These are phyloP conservation scores for Cladosporium velox DNA, from an alignment of 2,329 filamentous ascomycete species.

Conservation along the genomic window DNA sequence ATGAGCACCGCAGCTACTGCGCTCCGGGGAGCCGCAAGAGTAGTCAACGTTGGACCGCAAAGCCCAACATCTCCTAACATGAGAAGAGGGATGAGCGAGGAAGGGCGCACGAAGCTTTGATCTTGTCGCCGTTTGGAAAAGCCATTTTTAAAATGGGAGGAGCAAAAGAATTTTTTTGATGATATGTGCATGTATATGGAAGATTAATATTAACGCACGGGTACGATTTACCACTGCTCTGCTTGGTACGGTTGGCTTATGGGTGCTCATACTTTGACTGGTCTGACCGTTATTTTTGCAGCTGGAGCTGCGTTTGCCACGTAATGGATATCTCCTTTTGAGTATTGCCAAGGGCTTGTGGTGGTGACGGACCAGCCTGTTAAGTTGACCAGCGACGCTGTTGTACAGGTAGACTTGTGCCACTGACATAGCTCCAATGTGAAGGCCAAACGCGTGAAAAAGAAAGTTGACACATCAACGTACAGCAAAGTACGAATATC, in stretches of 20 bases:
- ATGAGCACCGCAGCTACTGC: slow-evolving; percentile 29
- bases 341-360: slow-evolving; percentile 2
- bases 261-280: neutral
- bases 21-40: slow-evolving; percentile 33
- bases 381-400: neutral
- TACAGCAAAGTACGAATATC: neutral
- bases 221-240: neutral
- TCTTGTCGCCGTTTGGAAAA: neutral
- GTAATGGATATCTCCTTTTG: neutral
- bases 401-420: neutral
- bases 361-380: neutral
- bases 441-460: neutral
- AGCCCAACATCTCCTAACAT: slow-evolving; percentile 22
- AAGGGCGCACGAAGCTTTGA: slow-evolving; percentile 42
- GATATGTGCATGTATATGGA: neutral
- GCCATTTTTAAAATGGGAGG: neutral
- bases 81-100: slow-evolving; percentile 37
- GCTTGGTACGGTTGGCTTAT: neutral
- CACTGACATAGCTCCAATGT: neutral
- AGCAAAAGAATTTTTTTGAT: neutral
- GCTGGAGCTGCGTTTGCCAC: neutral
- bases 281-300: neutral
- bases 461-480: neutral
- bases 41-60: slow-evolving; percentile 27
- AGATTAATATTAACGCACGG: neutral